phyloP scores from a whole-genome alignment of 106 monocot species.

The Narthecium ossifragum region DNA sequence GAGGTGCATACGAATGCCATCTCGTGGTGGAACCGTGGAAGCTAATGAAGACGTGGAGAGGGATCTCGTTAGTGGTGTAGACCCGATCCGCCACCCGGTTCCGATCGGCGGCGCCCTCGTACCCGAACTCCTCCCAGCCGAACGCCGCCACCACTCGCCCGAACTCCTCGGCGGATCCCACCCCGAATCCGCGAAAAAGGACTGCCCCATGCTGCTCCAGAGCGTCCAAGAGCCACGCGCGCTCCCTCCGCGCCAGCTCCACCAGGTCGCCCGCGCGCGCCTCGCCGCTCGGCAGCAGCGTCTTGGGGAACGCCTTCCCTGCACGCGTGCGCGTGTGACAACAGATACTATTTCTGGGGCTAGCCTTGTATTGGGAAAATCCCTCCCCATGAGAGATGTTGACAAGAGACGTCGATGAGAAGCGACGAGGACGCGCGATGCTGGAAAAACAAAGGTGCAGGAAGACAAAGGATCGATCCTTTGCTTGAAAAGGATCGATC shows the following conservation, averaged over 20 bases:
- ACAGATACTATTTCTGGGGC: too few species aligned
- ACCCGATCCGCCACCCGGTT: slow-evolving; percentile 11
- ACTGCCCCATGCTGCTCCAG: slow-evolving; percentile 21
- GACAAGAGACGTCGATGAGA: too few species aligned
- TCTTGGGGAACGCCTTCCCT: slow-evolving; percentile 25
- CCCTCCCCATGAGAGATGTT: too few species aligned
- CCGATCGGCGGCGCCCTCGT: slow-evolving; percentile 15
- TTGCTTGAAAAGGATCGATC: too few species aligned
- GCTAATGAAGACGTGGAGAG: slow-evolving; percentile 11
- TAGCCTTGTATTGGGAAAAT: too few species aligned
- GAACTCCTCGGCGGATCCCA: slow-evolving; percentile 18
- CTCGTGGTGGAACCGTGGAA: slow-evolving; percentile 43
- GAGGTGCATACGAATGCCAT: slow-evolving; percentile 14
- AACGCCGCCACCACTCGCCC: slow-evolving; percentile 13
- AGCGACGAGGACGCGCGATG: too few species aligned
- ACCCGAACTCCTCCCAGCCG: slow-evolving; percentile 26
- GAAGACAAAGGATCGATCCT: too few species aligned
- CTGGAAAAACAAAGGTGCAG: too few species aligned
- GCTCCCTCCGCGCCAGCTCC: slow-evolving; percentile 4
- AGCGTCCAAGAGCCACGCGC: not conserved
- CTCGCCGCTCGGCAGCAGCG: slow-evolving; percentile 12
- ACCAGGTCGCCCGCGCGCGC: not conserved
- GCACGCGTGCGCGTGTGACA: too few species aligned
- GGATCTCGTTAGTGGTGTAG: slow-evolving; percentile 17
- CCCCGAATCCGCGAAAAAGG: slow-evolving; percentile 24